phyloP scores from a whole-genome alignment of 1,139 yeast species.

The Zygosaccharomyces pseudobailii region DNA sequence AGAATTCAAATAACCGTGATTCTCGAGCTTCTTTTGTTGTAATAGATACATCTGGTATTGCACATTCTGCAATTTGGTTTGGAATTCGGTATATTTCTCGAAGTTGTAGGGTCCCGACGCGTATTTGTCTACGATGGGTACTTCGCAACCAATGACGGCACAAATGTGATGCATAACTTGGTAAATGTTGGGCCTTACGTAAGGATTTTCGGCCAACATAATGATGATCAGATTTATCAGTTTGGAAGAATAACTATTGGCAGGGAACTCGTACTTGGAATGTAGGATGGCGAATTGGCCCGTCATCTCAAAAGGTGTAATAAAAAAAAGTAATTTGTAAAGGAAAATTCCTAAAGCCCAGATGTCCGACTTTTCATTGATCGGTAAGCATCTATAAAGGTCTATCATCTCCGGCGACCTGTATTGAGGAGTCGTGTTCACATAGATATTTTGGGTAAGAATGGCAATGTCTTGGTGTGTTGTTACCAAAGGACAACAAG shows the following conservation, averaged over 20 bases:
- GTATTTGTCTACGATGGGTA: conserved; percentile 47
- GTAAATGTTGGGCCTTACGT: conserved; percentile 78
- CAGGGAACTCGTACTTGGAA: conserved; percentile 56
- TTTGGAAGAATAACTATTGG: conserved; percentile 48
- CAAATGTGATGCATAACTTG: conserved; percentile 74
- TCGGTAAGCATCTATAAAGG: conserved; percentile 73
- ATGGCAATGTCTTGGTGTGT: conserved; percentile 43
- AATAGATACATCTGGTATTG: conserved; percentile 30
- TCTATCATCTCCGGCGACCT: conserved; percentile 97
- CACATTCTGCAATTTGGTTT: conserved; percentile 33
- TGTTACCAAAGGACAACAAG: conserved; percentile 45
- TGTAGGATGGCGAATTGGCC: conserved; percentile 65
- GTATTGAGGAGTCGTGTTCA: conserved; percentile 96
- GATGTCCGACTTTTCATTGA: conserved; percentile 90
- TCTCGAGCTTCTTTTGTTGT: conserved; percentile 24
- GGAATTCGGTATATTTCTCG: conserved; percentile 36
- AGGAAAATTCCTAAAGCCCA: conserved; percentile 95
- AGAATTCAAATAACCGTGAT: conserved; percentile 13
- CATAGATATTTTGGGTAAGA: conserved; percentile 76
- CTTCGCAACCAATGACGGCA: conserved; percentile 46
- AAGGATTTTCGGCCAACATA: conserved; percentile 74
- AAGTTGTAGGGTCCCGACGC: conserved; percentile 39
- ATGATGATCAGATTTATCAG: conserved; percentile 72
- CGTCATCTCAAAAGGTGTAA: conserved; percentile 88
- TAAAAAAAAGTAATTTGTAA: conserved; percentile 87